Percentiles rank a stretch among this genome's conserved stretches.
Evolutionary conservation across 2,329 filamentous ascomycete species (phyloP).

Genomic region (Drechslerella dactyloides): DNA sequence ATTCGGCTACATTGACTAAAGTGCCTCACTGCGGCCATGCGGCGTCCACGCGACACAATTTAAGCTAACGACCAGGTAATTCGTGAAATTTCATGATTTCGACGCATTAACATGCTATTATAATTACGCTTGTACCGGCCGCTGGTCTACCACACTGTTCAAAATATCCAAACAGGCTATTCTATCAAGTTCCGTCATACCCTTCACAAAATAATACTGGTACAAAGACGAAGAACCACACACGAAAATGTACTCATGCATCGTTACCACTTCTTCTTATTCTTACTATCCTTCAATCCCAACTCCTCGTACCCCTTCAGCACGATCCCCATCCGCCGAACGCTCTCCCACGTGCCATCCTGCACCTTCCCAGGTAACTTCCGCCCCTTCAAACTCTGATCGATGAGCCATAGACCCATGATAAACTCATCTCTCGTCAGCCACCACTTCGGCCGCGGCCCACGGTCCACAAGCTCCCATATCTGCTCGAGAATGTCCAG

Average conservation of each 20-base stretch:
- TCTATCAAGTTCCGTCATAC: slow-evolving; percentile 14
- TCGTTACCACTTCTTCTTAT: slow-evolving; percentile 26
- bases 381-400: slow-evolving; percentile 77
- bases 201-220: neutral
- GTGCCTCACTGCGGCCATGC: slow-evolving; percentile 30
- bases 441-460: slow-evolving; percentile 61
- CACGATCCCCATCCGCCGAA: slow-evolving; percentile 59
- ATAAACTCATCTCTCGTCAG: slow-evolving; percentile 76
- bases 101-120: slow-evolving; percentile 16
- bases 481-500: slow-evolving; percentile 73
- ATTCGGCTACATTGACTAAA: neutral
- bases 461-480: slow-evolving; percentile 74
- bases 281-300: slow-evolving; percentile 39
- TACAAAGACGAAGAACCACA: neutral
- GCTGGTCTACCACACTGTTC: neutral
- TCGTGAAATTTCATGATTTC: too few relatives aligned
- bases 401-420: slow-evolving; percentile 81
- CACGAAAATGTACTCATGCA: neutral
- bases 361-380: slow-evolving; percentile 75
- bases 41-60: neutral
- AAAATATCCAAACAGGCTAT: slow-evolving; percentile 22
- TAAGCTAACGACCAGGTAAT: too few relatives aligned
- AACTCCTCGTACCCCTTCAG: slow-evolving; percentile 39
- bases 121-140: slow-evolving; percentile 24
- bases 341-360: slow-evolving; percentile 78